Percentiles rank a stretch among this genome's conserved stretches.
Evolutionary conservation across 2,329 filamentous ascomycete genomes (phyloP).

Genomic region (Paecilomyces formosus): DNA sequence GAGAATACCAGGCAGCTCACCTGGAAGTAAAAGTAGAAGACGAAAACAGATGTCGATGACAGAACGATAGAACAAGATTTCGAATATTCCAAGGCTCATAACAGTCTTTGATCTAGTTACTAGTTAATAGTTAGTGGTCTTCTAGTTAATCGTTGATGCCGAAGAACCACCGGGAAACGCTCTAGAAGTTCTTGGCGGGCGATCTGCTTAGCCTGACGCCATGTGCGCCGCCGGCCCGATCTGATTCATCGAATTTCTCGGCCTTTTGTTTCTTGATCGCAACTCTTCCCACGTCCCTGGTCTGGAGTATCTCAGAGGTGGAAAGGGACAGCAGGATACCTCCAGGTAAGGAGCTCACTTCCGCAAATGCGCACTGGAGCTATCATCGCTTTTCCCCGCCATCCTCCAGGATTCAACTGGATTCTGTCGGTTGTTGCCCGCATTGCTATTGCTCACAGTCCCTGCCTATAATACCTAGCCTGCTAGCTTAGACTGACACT

Average conservation of each 20-base stretch:
- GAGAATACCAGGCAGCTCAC: neutral
- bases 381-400: neutral
- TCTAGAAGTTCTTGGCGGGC: neutral
- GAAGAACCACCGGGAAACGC: neutral
- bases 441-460: neutral
- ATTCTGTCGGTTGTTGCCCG: neutral
- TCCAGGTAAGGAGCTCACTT: neutral
- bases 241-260: neutral
- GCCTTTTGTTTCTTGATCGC: neutral
- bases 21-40: neutral
- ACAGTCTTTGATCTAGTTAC: too few relatives aligned
- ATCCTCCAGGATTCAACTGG: neutral
- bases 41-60: neutral
- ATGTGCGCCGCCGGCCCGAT: neutral
- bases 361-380: neutral
- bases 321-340: neutral
- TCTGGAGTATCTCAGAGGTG: neutral
- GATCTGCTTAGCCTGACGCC: neutral
- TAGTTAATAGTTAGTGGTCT: too few relatives aligned
- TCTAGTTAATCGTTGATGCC: too few relatives aligned
- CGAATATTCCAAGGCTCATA: neutral
- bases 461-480: neutral
- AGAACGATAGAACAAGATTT: neutral
- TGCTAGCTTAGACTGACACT: neutral
- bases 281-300: neutral